Evolutionary conservation across 805 yeast species (phyloP).

Genomic region (Saccharomyces jurei): DNA sequence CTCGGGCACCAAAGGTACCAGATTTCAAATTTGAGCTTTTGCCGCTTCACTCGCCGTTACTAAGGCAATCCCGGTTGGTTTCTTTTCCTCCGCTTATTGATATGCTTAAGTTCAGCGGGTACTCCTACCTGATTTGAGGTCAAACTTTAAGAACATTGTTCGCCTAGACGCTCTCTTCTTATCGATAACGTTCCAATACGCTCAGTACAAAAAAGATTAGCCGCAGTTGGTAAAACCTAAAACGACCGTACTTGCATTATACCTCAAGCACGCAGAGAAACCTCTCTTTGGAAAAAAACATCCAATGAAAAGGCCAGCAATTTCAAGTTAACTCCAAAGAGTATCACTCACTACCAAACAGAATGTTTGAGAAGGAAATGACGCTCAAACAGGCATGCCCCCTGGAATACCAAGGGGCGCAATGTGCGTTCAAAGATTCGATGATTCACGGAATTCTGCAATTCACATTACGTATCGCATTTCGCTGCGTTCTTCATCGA

Average conservation of each 20-base stretch:
- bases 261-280: background rate
- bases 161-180: slow-evolving; percentile 9
- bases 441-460: slow-evolving; percentile 35
- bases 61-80: slow-evolving; percentile 40
- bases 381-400: slow-evolving; percentile 37
- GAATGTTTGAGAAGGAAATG: slow-evolving; percentile 31
- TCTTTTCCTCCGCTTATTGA: slow-evolving; percentile 41
- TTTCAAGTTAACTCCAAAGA: slow-evolving; percentile 28
- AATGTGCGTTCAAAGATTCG: slow-evolving; percentile 42
- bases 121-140: slow-evolving; percentile 35
- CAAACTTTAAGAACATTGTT: slow-evolving; percentile 26
- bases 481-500: slow-evolving; percentile 41
- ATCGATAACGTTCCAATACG: background rate
- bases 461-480: slow-evolving; percentile 37
- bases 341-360: slow-evolving; percentile 32
- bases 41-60: slow-evolving; percentile 38
- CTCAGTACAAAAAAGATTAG: slow-evolving; percentile 5
- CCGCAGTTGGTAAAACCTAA: slow-evolving; percentile 20
- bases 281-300: slow-evolving; percentile 3
- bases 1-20: slow-evolving; percentile 34
- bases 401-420: slow-evolving; percentile 36
- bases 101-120: slow-evolving; percentile 41
- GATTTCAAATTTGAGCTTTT: slow-evolving; percentile 38
- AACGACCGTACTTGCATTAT: slow-evolving; percentile 10
- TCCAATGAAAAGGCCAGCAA: slow-evolving; percentile 20